A percentile compares a stretch with the other conserved stretches of the same genome.
phyloP scores from a whole-genome alignment of 208 protist genomes.

The Angomonas deanei region DNA sequence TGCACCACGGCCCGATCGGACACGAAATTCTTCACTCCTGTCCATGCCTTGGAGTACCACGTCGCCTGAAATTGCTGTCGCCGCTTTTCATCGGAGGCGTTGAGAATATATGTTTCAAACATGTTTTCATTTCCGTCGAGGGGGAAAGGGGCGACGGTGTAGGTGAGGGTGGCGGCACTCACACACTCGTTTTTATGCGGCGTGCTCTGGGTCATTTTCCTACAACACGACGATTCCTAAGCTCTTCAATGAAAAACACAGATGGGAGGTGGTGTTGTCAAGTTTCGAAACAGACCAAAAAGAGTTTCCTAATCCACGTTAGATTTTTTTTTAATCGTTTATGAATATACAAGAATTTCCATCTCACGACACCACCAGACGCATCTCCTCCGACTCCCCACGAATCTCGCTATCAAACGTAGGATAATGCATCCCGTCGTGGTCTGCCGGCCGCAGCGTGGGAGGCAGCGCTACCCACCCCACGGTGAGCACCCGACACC shows the following conservation, averaged over 20 bases:
- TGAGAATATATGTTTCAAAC: neutral
- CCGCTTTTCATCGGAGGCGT: neutral
- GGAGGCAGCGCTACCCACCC: constrained; percentile 48
- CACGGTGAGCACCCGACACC: constrained; percentile 10
- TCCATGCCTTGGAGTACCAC: constrained; percentile 30
- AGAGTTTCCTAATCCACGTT: too few species aligned
- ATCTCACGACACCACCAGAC: too few species aligned
- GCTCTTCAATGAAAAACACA: too few species aligned
- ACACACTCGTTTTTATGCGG: constrained; percentile 7
- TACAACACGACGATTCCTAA: too few species aligned
- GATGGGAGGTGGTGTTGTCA: too few species aligned
- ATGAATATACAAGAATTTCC: too few species aligned
- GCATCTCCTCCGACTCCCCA: neutral
- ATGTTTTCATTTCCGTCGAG: constrained; percentile 12
- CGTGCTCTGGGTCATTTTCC: too few species aligned
- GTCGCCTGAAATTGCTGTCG: constrained; percentile 2
- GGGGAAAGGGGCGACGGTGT: constrained; percentile 42
- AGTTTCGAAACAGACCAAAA: too few species aligned
- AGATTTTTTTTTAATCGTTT: too few species aligned
- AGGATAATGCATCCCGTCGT: constrained; percentile 69
- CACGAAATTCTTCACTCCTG: constrained; percentile 12
- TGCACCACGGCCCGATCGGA: constrained; percentile 7
- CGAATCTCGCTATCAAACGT: constrained; percentile 37
- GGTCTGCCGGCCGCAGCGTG: constrained; percentile 26
- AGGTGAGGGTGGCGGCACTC: constrained; percentile 45